A percentile compares a stretch with the other conserved stretches of the same genome.
These are phyloP conservation scores for Fraxinus platypoda DNA, from an alignment of 305 asterid species.

Conservation along the genomic window DNA sequence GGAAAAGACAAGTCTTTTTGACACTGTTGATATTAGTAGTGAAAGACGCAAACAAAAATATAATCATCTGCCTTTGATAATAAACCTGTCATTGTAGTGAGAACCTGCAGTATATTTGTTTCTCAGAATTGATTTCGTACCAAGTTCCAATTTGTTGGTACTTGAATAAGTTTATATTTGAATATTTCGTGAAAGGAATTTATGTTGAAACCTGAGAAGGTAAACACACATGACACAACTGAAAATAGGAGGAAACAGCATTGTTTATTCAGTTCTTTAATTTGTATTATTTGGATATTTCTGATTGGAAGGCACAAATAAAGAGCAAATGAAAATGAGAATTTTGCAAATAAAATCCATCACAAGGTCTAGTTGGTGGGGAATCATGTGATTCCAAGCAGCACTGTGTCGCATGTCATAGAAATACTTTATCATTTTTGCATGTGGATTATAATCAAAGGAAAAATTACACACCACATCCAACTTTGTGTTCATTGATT, in stretches of 20 bases:
- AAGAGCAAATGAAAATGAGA: background rate
- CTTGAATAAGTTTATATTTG: background rate
- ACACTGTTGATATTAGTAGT: background rate
- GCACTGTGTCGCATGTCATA: background rate
- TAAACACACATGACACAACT: background rate
- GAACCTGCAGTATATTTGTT: background rate
- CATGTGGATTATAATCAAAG: background rate
- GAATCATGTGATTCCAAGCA: background rate
- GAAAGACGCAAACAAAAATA: background rate
- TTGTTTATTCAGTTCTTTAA: background rate
- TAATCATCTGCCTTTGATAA: background rate
- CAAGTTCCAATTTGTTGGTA: background rate
- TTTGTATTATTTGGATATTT: too few relatives aligned
- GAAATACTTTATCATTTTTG: background rate
- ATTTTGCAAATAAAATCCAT: background rate
- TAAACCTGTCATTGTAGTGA: background rate
- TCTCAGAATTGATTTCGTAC: background rate
- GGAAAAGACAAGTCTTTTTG: background rate
- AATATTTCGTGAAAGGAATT: background rate
- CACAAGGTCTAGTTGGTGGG: background rate
- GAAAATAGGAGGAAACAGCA: background rate
- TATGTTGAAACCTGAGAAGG: background rate
- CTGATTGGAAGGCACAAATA: background rate
- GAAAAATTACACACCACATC: background rate
- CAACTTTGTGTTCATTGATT: background rate